These are phyloP conservation scores for Schizochytrium sp. DNA, from an alignment of 108 stramenopile species.

Conservation along the genomic window DNA sequence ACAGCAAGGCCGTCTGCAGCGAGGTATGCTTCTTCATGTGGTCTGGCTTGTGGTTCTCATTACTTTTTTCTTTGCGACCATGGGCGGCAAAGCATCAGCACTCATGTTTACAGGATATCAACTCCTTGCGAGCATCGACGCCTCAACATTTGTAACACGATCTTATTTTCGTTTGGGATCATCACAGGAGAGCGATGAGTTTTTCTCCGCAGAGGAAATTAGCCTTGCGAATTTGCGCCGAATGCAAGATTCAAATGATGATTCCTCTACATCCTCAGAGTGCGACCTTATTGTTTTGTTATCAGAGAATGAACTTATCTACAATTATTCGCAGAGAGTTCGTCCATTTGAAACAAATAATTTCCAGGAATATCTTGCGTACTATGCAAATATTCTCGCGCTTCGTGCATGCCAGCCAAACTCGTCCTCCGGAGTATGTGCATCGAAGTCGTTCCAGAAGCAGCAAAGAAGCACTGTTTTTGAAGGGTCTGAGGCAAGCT, in stretches of 20 bases:
- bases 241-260: no score
- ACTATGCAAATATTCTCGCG: not conserved
- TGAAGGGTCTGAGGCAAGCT: not conserved
- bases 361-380: not conserved
- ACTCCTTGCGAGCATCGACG: not conserved
- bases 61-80: not conserved
- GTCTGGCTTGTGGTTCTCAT: slow-evolving; percentile 10
- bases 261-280: not conserved
- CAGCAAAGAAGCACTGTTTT: not conserved
- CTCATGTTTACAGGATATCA: not conserved
- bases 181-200: no score
- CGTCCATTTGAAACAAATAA: not conserved
- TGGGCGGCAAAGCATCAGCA: not conserved
- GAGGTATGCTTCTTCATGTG: not conserved
- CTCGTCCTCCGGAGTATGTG: not conserved
- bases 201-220: no score
- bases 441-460: not conserved
- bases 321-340: not conserved
- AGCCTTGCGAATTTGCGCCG: no score
- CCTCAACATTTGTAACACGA: not conserved
- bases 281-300: not conserved
- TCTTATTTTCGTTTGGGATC: not conserved
- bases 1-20: not conserved
- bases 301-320: not conserved
- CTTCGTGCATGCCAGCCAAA: not conserved